These are phyloP conservation scores for Phlyctochytrium bullatum DNA, from an alignment of 192 early-diverging fungal species.

Conservation along the genomic window DNA sequence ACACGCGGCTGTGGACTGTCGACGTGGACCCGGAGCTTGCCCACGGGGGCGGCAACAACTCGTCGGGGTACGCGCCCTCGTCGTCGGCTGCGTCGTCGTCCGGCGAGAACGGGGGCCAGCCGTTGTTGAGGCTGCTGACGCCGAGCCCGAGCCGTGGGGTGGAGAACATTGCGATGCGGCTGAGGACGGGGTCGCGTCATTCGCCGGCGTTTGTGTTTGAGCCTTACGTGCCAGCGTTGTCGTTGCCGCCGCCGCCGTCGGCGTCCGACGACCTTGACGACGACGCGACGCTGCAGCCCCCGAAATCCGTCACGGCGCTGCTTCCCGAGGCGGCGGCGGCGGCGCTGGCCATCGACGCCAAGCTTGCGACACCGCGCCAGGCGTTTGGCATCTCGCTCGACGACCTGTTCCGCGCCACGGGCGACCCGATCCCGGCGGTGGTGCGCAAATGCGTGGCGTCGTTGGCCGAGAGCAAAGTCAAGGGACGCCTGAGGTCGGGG, in stretches of 20 bases:
- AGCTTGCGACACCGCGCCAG: constrained; percentile 25
- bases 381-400: constrained; percentile 33
- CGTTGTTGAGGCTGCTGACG: constrained; percentile 3
- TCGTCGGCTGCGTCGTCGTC: background rate
- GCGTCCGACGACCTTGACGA: too few species aligned
- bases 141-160: constrained; percentile 20
- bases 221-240: background rate
- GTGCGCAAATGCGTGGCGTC: constrained; percentile 25
- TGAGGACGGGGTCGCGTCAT: constrained; percentile 27
- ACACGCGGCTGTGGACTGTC: constrained; percentile 8
- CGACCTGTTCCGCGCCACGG: constrained; percentile 20
- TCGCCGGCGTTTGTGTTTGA: constrained; percentile 21
- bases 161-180: constrained; percentile 14
- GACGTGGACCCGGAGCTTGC: constrained; percentile 12
- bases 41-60: too few species aligned
- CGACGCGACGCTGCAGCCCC: too few species aligned
- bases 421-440: constrained; percentile 29
- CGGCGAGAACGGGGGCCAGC: constrained; percentile 9
- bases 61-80: background rate
- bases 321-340: constrained; percentile 2
- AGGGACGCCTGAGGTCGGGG: constrained; percentile 3
- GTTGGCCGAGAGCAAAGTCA: constrained; percentile 23
- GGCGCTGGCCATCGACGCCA: constrained; percentile 26
- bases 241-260: background rate
- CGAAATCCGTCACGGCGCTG: background rate